These are phyloP conservation scores for Termitomyces sp. DNA, from an alignment of 768 basidiomycete species.

Conservation along the genomic window DNA sequence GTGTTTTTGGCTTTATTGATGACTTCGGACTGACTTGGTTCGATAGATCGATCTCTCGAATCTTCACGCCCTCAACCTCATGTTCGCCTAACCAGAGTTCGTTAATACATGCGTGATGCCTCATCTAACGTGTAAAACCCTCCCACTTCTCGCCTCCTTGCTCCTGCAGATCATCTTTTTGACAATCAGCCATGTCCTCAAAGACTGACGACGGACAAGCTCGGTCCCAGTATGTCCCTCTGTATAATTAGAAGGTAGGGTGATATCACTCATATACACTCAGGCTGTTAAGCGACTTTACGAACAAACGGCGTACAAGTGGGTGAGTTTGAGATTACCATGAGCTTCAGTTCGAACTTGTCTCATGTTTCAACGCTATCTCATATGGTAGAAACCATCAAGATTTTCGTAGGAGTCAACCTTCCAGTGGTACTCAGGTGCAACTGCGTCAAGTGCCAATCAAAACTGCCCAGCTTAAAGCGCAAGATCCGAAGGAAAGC, in stretches of 20 bases:
- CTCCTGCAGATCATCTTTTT: neutral
- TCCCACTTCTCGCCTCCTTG: neutral
- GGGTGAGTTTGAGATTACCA: neutral
- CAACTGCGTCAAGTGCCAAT: neutral
- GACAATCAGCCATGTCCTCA: neutral
- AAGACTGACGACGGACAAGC: neutral
- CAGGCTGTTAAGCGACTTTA: neutral
- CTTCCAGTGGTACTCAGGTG: neutral
- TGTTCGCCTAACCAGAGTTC: neutral
- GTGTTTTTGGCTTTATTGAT: neutral
- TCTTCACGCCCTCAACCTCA: neutral
- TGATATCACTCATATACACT: neutral
- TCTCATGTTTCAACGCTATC: neutral
- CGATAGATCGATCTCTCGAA: neutral
- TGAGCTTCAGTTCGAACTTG: neutral
- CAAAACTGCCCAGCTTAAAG: neutral
- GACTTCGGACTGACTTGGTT: neutral
- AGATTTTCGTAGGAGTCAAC: neutral
- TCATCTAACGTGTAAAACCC: neutral
- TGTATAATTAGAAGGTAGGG: neutral
- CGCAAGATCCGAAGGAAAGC: neutral
- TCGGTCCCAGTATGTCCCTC: neutral
- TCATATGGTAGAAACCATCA: neutral
- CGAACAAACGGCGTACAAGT: neutral
- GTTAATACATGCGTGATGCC: conserved; percentile 1